Evolutionary conservation across 2,329 filamentous ascomycete species (phyloP).

Genomic region (Fusarium begoniae): DNA sequence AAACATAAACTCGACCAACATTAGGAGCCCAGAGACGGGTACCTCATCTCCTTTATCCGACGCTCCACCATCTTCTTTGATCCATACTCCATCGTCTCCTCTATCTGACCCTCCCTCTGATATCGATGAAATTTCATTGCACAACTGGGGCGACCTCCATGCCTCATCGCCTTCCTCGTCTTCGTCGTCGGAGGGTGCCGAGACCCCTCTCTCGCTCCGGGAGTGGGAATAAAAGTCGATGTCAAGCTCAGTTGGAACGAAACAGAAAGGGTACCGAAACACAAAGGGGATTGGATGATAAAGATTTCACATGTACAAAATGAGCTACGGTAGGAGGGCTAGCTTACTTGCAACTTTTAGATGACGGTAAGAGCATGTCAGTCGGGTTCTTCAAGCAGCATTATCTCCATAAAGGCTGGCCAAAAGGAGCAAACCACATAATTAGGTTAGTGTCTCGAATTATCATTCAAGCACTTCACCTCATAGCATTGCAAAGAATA

Average conservation of each 20-base stretch:
- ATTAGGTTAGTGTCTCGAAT: neutral
- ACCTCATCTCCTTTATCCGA: neutral
- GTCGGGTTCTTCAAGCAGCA: neutral
- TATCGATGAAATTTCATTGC: neutral
- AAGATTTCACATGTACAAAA: neutral
- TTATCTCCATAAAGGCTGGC: neutral
- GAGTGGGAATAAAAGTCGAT: neutral
- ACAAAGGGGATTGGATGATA: neutral
- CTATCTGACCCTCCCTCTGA: neutral
- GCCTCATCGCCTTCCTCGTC: conserved; percentile 30
- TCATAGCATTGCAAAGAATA: neutral
- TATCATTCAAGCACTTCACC: neutral
- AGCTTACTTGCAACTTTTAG: neutral
- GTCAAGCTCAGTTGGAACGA: neutral
- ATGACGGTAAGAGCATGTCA: neutral
- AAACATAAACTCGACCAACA: neutral
- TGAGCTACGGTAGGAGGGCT: neutral
- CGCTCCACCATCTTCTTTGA: neutral
- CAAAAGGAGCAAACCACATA: neutral
- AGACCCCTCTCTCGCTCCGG: conserved; percentile 28
- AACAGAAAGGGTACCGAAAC: neutral
- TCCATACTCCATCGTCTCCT: neutral
- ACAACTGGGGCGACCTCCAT: neutral
- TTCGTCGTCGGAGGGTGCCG: conserved; percentile 19
- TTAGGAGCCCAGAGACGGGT: neutral